Conservation (phyloP, 108 stramenopile species). For the Cylindrotheca closterium region DNA sequence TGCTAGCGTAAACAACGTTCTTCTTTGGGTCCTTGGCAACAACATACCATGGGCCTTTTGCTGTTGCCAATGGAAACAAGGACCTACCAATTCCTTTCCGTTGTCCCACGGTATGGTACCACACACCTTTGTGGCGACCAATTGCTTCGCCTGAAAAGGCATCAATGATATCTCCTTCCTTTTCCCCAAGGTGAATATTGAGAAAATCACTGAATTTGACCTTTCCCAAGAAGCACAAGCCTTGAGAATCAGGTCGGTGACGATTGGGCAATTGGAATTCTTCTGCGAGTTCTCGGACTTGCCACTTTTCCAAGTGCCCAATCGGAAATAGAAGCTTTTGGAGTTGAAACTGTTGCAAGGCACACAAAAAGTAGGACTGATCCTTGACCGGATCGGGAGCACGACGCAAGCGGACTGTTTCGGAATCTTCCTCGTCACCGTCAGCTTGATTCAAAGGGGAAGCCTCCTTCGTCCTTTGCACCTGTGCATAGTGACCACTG, state of each 20-base stretch:
- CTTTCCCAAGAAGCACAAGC: slow-evolving; percentile 95
- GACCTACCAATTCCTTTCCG: slow-evolving; percentile 92
- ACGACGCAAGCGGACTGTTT: slow-evolving; percentile 61
- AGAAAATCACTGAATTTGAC: slow-evolving; percentile 94
- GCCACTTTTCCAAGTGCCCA: slow-evolving; percentile 83
- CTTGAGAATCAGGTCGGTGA: slow-evolving; percentile 87
- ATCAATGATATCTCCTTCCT: slow-evolving; percentile 83
- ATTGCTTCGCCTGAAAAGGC: slow-evolving; percentile 75
- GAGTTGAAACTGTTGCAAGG: slow-evolving; percentile 87
- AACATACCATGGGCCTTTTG: slow-evolving; percentile 96
- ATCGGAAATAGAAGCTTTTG: slow-evolving; percentile 86
- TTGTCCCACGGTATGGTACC: slow-evolving; percentile 98
- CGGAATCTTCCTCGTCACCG: slow-evolving; percentile 10
- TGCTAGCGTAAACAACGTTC: slow-evolving; percentile 86
- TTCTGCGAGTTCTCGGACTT: slow-evolving; percentile 90
- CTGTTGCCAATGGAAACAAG: slow-evolving; percentile 64
- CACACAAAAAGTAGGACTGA: slow-evolving; percentile 96
- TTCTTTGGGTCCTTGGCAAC: slow-evolving; percentile 84
- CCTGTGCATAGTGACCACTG: slow-evolving; percentile 94
- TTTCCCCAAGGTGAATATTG: slow-evolving; percentile 78
- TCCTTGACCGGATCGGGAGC: slow-evolving; percentile 95
- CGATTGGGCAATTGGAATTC: slow-evolving; percentile 90
- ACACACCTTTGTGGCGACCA: slow-evolving; percentile 90
- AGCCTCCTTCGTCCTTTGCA: slow-evolving; percentile 30
- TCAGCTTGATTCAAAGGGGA: not conserved